Evolutionary conservation across 2,329 filamentous ascomycete species (phyloP).

Genomic region (Fonsecaea monophora): DNA sequence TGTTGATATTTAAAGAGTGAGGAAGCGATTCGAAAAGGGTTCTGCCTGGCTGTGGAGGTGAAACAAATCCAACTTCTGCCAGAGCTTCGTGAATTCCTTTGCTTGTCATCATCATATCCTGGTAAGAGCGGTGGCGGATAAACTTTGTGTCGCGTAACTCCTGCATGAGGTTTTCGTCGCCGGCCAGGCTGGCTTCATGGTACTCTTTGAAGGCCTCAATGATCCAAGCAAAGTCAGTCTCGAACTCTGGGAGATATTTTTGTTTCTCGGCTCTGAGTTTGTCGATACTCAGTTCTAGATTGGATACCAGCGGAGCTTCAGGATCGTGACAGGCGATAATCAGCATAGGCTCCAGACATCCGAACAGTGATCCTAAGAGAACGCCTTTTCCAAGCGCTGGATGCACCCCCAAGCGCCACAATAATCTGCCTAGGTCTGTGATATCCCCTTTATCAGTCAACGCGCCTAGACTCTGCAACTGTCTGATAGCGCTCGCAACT

Average conservation of each 20-base stretch:
- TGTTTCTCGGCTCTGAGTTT: conserved; percentile 20
- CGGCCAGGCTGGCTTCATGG: conserved; percentile 26
- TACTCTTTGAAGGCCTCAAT: conserved; percentile 34
- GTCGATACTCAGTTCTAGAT: conserved; percentile 17
- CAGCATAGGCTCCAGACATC: conserved; percentile 87
- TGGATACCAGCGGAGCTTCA: conserved; percentile 23
- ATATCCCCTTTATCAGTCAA: conserved; percentile 81
- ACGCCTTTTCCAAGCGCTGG: conserved; percentile 95
- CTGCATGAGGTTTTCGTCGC: conserved; percentile 11
- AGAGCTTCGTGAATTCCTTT: conserved; percentile 22
- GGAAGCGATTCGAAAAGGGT: conserved; percentile 29
- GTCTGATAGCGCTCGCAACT: conserved; percentile 88
- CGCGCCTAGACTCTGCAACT: conserved; percentile 88
- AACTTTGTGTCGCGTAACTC: conserved; percentile 20
- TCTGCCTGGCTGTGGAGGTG: conserved; percentile 6
- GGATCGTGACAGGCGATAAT: conserved; percentile 69
- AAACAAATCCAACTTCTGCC: conserved; percentile 18
- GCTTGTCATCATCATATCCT: conserved; percentile 31
- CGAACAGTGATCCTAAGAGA: conserved; percentile 82
- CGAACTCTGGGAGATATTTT: conserved; percentile 19
- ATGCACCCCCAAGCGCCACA: conserved; percentile 87
- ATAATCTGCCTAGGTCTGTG: conserved; percentile 81
- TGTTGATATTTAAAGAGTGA: conserved; percentile 27
- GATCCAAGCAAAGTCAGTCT: conserved; percentile 29
- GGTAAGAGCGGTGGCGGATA: conserved; percentile 30